Percentiles rank a stretch among this genome's conserved stretches.
phyloP scores from a whole-genome alignment of 306 rosid species.

The Datisca glomerata region DNA sequence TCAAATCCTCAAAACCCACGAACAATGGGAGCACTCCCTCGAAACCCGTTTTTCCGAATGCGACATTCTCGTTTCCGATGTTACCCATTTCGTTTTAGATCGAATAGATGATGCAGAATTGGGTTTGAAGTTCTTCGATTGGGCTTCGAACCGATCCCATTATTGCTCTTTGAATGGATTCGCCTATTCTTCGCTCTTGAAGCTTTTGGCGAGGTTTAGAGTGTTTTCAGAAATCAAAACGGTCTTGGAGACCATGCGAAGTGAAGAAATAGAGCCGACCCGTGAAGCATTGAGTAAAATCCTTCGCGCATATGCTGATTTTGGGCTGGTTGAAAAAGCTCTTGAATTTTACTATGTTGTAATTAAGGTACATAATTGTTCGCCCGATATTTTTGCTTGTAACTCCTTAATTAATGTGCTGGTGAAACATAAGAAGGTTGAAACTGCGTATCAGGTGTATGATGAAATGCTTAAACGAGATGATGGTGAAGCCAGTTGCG shows the following conservation, averaged over 20 bases:
- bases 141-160: conserved; percentile 45
- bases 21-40: conserved; percentile 42
- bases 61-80: conserved; percentile 34
- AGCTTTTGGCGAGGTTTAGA: conserved; percentile 44
- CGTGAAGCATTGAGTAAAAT: conserved; percentile 37
- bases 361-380: conserved; percentile 26
- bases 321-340: conserved; percentile 48
- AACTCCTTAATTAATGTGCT: conserved; percentile 45
- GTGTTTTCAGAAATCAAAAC: conserved; percentile 43
- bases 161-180: conserved; percentile 27
- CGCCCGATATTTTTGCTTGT: conserved; percentile 35
- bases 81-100: conserved; percentile 70
- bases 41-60: conserved; percentile 41
- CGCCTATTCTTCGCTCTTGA: conserved; percentile 57
- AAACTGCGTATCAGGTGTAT: conserved; percentile 44
- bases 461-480: conserved; percentile 44
- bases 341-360: conserved; percentile 23
- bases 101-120: conserved; percentile 35
- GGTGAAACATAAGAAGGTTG: conserved; percentile 30
- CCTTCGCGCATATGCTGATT: conserved; percentile 38
- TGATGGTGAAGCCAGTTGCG: conserved; percentile 9
- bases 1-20: conserved; percentile 41
- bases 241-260: conserved; percentile 30
- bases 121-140: conserved; percentile 59
- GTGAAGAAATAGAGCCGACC: conserved; percentile 28